These are phyloP conservation scores for Boletus sp. DNA, from an alignment of 1,284 basidiomycete species.

Conservation along the genomic window DNA sequence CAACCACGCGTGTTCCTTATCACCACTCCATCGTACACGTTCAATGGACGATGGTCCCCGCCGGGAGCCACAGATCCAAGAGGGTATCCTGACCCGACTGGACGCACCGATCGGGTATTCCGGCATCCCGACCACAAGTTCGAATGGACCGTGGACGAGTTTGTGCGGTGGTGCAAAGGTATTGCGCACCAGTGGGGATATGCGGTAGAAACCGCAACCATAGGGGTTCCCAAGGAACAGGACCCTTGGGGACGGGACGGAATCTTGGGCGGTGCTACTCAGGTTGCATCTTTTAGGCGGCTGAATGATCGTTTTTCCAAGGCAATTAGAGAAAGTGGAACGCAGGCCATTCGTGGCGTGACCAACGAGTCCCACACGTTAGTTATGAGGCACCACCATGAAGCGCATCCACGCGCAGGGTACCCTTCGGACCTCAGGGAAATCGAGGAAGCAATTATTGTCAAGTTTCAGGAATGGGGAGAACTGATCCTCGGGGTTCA, in stretches of 20 bases:
- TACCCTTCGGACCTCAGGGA: slow-evolving; percentile 41
- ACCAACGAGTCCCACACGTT: slow-evolving; percentile 45
- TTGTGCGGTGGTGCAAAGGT: slow-evolving; percentile 63
- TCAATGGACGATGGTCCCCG: slow-evolving; percentile 81
- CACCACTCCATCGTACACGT: slow-evolving; percentile 88
- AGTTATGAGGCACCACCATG: slow-evolving; percentile 48
- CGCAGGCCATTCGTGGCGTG: slow-evolving; percentile 32
- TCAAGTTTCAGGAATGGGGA: slow-evolving; percentile 50
- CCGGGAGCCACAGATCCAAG: slow-evolving; percentile 46
- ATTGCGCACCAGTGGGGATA: slow-evolving; percentile 76
- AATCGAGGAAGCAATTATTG: slow-evolving; percentile 51
- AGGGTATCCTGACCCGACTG: slow-evolving; percentile 72
- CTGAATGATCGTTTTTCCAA: slow-evolving; percentile 34
- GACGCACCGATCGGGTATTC: slow-evolving; percentile 70
- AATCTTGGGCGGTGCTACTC: slow-evolving; percentile 63
- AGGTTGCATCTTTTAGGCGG: slow-evolving; percentile 67
- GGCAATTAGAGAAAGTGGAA: slow-evolving; percentile 36
- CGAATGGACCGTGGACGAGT: slow-evolving; percentile 87
- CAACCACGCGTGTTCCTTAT: slow-evolving; percentile 76
- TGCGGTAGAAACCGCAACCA: slow-evolving; percentile 48
- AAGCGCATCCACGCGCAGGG: slow-evolving; percentile 44
- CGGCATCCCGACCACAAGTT: slow-evolving; percentile 89
- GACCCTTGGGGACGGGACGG: slow-evolving; percentile 71
- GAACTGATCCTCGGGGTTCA: slow-evolving; percentile 50
- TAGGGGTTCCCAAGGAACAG: slow-evolving; percentile 52